A percentile compares a stretch with the other conserved stretches of the same genome.
Evolutionary conservation across 1,139 yeast species (phyloP).

Genomic region (Kodamaea fungicola): DNA sequence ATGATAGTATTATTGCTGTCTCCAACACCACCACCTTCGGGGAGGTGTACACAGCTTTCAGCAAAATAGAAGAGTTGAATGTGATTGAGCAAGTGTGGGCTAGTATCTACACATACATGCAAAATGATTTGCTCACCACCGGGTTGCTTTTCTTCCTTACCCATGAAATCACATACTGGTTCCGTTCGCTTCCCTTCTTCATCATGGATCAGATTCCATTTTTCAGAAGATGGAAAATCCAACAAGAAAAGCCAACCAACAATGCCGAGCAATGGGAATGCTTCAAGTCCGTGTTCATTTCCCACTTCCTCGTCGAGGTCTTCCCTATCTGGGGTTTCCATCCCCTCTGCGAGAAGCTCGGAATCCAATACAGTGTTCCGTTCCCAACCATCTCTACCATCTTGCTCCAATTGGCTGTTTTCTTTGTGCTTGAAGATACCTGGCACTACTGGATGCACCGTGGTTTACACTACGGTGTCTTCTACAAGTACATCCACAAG

Average conservation of each 20-base stretch:
- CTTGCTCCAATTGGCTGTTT: conserved; percentile 31
- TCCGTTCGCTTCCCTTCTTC: conserved; percentile 46
- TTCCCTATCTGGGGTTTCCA: conserved; percentile 50
- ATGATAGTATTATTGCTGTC: conserved; percentile 40
- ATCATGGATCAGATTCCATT: conserved; percentile 41
- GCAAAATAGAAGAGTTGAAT: conserved; percentile 23
- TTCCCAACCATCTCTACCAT: conserved; percentile 34
- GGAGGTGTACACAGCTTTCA: conserved; percentile 36
- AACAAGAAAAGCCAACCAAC: conserved; percentile 40
- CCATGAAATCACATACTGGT: conserved; percentile 44
- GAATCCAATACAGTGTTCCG: conserved; percentile 37
- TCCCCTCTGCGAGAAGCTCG: conserved; percentile 39
- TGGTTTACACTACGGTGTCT: conserved; percentile 44
- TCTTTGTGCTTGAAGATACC: conserved; percentile 43
- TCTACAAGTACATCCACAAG: conserved; percentile 46
- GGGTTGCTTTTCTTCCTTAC: conserved; percentile 41
- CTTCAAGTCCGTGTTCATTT: conserved; percentile 40
- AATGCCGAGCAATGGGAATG: conserved; percentile 47
- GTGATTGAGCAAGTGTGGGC: conserved; percentile 41
- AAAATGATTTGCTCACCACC: conserved; percentile 44
- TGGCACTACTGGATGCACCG: conserved; percentile 51
- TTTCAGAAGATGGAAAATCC: conserved; percentile 42
- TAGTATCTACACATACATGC: conserved; percentile 39
- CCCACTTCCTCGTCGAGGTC: conserved; percentile 45
- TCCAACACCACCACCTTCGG: conserved; percentile 36